Evolutionary conservation across 106 monocot genomes (phyloP).

Genomic region (Dactylorhiza incarnata): DNA sequence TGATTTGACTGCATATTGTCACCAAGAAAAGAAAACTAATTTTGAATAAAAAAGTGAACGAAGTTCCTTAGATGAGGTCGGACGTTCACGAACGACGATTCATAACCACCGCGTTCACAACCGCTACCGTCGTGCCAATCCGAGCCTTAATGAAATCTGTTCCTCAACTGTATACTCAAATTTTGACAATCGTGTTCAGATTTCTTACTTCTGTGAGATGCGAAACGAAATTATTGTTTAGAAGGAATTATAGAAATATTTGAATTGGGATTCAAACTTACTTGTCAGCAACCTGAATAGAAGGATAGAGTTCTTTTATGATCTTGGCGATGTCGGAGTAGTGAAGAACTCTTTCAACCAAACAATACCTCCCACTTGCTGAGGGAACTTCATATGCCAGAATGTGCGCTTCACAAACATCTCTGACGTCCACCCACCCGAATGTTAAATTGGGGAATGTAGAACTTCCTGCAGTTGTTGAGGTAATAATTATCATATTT

Average conservation of each 20-base stretch:
- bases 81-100: no score
- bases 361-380: conserved; percentile 67
- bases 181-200: neutral
- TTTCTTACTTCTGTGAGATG: neutral
- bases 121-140: no score
- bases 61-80: no score
- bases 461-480: neutral
- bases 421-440: conserved; percentile 43
- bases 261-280: conserved; percentile 12
- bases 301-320: conserved; percentile 46
- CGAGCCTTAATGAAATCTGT: no score
- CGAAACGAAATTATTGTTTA: neutral
- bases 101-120: no score
- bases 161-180: neutral
- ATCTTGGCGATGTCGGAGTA: conserved; percentile 42
- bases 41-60: no score
- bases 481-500: no score
- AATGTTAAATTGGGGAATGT: conserved; percentile 13
- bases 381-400: conserved; percentile 61
- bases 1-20: no score
- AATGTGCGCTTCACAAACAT: conserved; percentile 68
- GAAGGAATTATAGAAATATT: no score
- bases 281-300: conserved; percentile 47
- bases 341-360: conserved; percentile 67
- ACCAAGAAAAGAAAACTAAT: no score